These are phyloP conservation scores for Leucocoprinus leucothites DNA, from an alignment of 768 basidiomycete genomes.

Conservation along the genomic window DNA sequence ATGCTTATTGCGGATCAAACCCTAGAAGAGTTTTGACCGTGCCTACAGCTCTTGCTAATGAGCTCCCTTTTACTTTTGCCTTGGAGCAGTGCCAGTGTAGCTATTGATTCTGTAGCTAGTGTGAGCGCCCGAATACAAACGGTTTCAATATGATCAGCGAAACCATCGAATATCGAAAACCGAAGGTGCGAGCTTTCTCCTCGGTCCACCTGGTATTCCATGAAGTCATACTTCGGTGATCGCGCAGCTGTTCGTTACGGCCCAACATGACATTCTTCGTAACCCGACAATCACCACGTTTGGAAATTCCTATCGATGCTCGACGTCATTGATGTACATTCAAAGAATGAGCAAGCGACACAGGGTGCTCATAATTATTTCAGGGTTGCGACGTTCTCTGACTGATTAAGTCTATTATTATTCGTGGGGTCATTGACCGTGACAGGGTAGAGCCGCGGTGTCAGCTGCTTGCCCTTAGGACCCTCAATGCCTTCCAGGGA, in stretches of 20 bases:
- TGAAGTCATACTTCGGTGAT: conserved; percentile 3
- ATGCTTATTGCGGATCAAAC: conserved; percentile 2
- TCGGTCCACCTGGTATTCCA: background rate
- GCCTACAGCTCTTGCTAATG: too few relatives aligned
- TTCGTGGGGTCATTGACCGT: background rate
- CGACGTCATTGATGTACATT: background rate
- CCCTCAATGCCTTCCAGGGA: background rate
- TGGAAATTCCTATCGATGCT: background rate
- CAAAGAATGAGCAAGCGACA: background rate
- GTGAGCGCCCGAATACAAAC: too few relatives aligned
- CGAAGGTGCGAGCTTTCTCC: conserved; percentile 2
- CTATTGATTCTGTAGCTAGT: too few relatives aligned
- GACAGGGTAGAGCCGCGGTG: background rate
- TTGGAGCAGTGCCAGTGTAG: too few relatives aligned
- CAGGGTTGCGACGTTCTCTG: background rate
- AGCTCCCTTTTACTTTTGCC: too few relatives aligned
- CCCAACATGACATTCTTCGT: background rate
- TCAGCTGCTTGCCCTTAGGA: background rate
- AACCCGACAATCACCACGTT: conserved; percentile 2
- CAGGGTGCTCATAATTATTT: background rate
- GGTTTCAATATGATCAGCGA: background rate
- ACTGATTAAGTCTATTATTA: background rate
- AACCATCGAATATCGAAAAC: background rate
- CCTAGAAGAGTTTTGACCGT: background rate
- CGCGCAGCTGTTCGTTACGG: background rate